Conservation (phyloP, 331 rosid genomes). For the Stylosanthes scabra region DNA sequence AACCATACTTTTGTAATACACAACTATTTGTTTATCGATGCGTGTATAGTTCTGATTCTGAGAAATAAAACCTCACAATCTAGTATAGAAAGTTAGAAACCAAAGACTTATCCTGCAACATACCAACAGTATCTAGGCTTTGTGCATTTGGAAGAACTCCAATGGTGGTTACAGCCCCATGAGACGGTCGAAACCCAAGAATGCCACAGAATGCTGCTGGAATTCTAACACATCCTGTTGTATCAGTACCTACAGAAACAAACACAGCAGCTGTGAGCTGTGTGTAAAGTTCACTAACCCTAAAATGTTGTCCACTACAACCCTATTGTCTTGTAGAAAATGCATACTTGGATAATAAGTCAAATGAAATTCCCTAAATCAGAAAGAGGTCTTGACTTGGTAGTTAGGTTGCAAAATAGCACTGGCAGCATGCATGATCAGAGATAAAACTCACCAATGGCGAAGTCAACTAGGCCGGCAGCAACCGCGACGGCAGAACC, state of each 20-base stretch:
- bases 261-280: conserved; percentile 26
- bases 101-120: conserved; percentile 32
- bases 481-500: conserved; percentile 89
- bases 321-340: background rate
- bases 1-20: conserved; percentile 10
- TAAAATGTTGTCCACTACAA: background rate
- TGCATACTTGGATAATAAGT: background rate
- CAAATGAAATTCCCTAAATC: too few species aligned
- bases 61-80: background rate
- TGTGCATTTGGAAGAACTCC: conserved; percentile 83
- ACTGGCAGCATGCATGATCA: too few species aligned
- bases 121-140: conserved; percentile 87
- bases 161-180: conserved; percentile 67
- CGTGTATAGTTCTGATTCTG: background rate
- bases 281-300: conserved; percentile 19
- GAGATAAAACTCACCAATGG: too few species aligned
- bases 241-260: conserved; percentile 73
- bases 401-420: too few species aligned
- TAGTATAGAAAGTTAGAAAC: background rate
- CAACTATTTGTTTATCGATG: background rate
- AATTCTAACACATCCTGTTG: conserved; percentile 81
- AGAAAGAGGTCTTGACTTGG: too few species aligned
- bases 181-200: conserved; percentile 83
- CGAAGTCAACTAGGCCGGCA: conserved; percentile 67
- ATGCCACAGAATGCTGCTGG: conserved; percentile 87